Evolutionary conservation across 2,329 filamentous ascomycete genomes (phyloP), one percentile per base, ranked within the genome.

Genomic region (Neonectria sp.): DNA sequence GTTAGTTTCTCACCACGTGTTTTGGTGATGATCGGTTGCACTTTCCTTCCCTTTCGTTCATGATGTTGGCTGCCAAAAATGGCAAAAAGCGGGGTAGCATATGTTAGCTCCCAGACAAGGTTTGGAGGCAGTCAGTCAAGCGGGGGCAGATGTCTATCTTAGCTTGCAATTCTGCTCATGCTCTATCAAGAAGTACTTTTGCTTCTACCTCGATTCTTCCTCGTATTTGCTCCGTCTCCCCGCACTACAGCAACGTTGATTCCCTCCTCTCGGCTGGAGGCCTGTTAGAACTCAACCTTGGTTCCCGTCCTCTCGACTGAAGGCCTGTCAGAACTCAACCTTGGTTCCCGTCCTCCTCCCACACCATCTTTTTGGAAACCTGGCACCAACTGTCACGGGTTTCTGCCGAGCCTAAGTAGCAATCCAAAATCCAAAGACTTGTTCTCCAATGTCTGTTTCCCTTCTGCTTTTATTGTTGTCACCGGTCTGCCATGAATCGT

Each of bases 301-400:
- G 15, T 55, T 27, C 43, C 45, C n/a, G 21, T 21, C 21, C 21
- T 21, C 21, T 21, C 21, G 21, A 21, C 21, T 21, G 21, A 21
- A 21, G 21, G 21, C 21, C 21, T 45, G 31, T 40, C 29, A 65
- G 60, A 53, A 57, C 45, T 45, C 63, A 66, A 58, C 35, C 51
- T 46, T 55, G 31, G 31, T 27, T 53, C n/a, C 33, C 40, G 8
- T 17, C 21, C 31, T 17, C 25, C 11, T 55, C 37, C 35, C 58
- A 53, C 63, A 57, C 63, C 62, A 64, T 60, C 45, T 53, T 37
- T 25, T 31, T n/a, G 13, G 37, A 55, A 55, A 46, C 46, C 52
- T 46, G 45, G 45, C 57, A 45, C 60, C 43, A 52, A 53, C 27
- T 13, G 12, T 40, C 33, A 53, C 45, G 56, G 58, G 53, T 33